Evolutionary conservation across 495 filamentous ascomycete genomes (phyloP).

Genomic region (Lasiosphaeriaceae sp.): DNA sequence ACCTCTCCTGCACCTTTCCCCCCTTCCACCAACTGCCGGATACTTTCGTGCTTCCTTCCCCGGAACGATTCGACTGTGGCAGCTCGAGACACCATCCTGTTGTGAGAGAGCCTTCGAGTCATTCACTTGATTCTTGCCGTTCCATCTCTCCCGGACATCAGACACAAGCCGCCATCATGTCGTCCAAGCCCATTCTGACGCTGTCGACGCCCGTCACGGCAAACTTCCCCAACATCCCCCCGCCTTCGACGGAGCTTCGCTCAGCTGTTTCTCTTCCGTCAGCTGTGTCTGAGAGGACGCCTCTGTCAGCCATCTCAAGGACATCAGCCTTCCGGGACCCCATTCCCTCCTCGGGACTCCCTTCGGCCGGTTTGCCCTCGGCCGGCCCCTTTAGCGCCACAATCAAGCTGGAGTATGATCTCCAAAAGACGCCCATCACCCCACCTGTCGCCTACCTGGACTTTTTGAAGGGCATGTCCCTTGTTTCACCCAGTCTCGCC

Average conservation of each 20-base stretch:
- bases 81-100: conserved; percentile 22
- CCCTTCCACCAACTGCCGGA: conserved; percentile 33
- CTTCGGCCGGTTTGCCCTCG: conserved; percentile 33
- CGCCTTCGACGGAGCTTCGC: conserved; percentile 42
- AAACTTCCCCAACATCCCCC: conserved; percentile 76
- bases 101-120: conserved; percentile 35
- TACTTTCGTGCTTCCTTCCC: conserved; percentile 23
- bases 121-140: conserved; percentile 41
- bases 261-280: conserved; percentile 43
- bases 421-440: conserved; percentile 77
- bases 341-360: conserved; percentile 25
- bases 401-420: conserved; percentile 30
- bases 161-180: conserved; percentile 42
- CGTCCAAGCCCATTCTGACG: conserved; percentile 62
- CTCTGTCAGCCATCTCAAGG: conserved; percentile 29
- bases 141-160: conserved; percentile 1
- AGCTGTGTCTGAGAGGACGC: conserved; percentile 27
- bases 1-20: conserved; percentile 23
- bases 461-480: conserved; percentile 70
- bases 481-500: conserved; percentile 56
- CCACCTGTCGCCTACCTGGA: conserved; percentile 88
- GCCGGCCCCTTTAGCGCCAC: conserved; percentile 30
- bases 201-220: conserved; percentile 73
- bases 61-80: conserved; percentile 30
- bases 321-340: conserved; percentile 32